Evolutionary conservation across 1,139 yeast species (phyloP), one percentile per base, ranked within the genome.

Genomic region (Geotrichum histeridarum): DNA sequence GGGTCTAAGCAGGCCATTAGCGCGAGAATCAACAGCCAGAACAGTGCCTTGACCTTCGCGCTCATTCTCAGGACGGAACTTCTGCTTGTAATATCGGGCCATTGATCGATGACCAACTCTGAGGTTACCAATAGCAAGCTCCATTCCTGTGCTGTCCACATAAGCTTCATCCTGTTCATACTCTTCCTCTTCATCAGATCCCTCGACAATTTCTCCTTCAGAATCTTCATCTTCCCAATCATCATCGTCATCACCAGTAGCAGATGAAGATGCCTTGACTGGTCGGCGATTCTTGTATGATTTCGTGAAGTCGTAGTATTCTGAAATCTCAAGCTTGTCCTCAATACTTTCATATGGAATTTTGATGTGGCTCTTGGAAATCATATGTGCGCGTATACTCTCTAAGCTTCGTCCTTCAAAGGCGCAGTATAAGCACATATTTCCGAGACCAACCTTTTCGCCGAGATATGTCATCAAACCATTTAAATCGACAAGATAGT

Each of bases 31-130:
- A 1, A 96, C 97, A 36, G 97, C 95, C 66, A 88, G 78, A 32
- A 93, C 85, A 0, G 98, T 93, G 61, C 95, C 94, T 73, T 89
- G 96, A 48, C 96, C 98, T 68, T 90, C 96, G 35, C 84, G 77
- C 44, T 85, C 76, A 50, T 80, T 80, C 58, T 86, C 91, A 1
- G 95, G 95, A 54, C 84, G 82, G 62, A 88, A 73, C 67, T 85
- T 83, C 75, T 90, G 95, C 68, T 84, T 84, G 74, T 84, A 91
- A 72, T 91, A 93, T 66, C 95, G 80, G 50, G 84, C 87, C 65
- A 90, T 75, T 1, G 96, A 81, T 66, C 99, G 80, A 70, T 93
- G 98, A 12, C 99, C 98, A 38, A 90, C 81, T 35, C 88, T 84
- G 8, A 83, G 77, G 59, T 98, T 98, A 14, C 98, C 97, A 59